Conservation (phyloP, 1,284 basidiomycete genomes). For the Papiliotrema flavescens region DNA sequence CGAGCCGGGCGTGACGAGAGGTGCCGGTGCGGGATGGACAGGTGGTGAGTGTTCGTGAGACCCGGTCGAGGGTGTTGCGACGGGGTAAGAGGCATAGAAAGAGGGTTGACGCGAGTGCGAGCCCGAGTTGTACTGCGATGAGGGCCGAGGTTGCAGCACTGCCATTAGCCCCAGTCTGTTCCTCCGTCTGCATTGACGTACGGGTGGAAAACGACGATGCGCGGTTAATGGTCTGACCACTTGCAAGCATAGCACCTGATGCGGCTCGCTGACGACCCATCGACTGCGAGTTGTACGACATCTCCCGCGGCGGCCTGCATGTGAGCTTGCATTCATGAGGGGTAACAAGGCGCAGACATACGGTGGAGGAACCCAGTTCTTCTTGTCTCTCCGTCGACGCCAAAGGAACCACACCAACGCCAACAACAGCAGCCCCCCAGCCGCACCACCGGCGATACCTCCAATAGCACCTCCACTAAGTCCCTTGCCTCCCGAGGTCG, state of each 20-base stretch:
- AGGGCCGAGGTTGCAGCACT: slow-evolving; percentile 19
- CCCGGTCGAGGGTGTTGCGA: slow-evolving; percentile 27
- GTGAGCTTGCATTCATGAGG: background rate
- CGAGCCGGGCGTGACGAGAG: background rate
- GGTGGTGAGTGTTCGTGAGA: slow-evolving; percentile 29
- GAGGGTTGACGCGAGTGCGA: slow-evolving; percentile 27
- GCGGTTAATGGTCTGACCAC: slow-evolving; percentile 12
- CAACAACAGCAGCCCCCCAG: slow-evolving; percentile 30
- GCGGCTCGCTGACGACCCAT: slow-evolving; percentile 8
- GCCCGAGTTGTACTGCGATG: slow-evolving; percentile 7
- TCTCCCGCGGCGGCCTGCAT: slow-evolving; percentile 31
- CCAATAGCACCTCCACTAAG: slow-evolving; percentile 40
- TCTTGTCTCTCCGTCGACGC: slow-evolving; percentile 28
- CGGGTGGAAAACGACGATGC: slow-evolving; percentile 34
- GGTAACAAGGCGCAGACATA: slow-evolving; percentile 17
- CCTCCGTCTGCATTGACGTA: no score
- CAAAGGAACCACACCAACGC: slow-evolving; percentile 23
- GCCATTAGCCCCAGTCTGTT: no score
- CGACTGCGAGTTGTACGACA: slow-evolving; percentile 18
- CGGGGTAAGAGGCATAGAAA: slow-evolving; percentile 33
- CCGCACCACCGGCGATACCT: slow-evolving; percentile 41
- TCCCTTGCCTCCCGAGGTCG: slow-evolving; percentile 5
- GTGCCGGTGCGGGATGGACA: slow-evolving; percentile 11
- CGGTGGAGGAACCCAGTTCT: slow-evolving; percentile 42
- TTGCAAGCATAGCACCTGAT: slow-evolving; percentile 13